A percentile compares a stretch with the other conserved stretches of the same genome.
Conservation (phyloP, 2,329 filamentous ascomycete species). For the Zymoseptoria pseudotritici region DNA sequence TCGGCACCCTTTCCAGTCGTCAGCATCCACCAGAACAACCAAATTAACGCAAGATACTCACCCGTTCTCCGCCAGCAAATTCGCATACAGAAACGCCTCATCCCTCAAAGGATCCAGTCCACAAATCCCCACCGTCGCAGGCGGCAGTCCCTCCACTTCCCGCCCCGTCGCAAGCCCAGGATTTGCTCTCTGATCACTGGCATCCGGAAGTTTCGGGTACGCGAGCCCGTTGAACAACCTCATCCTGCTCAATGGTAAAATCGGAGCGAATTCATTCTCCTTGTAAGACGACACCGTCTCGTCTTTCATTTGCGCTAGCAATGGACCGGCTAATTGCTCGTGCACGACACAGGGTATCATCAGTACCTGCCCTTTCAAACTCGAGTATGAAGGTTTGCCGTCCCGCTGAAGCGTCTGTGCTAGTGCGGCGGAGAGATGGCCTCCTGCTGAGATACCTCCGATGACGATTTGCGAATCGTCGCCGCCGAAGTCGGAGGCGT, state of each 20-base stretch:
- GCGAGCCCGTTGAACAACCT: slow-evolving; percentile 21
- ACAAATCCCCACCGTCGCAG: slow-evolving; percentile 40
- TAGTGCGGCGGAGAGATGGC: slow-evolving; percentile 38
- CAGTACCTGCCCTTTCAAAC: slow-evolving; percentile 45
- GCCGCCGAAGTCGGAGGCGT: slow-evolving; percentile 34
- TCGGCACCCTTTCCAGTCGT: slow-evolving; percentile 34
- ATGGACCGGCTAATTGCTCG: slow-evolving; percentile 28
- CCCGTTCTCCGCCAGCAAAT: slow-evolving; percentile 39
- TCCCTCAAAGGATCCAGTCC: slow-evolving; percentile 45
- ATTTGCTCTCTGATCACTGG: slow-evolving; percentile 34
- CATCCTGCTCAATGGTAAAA: slow-evolving; percentile 38
- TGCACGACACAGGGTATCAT: slow-evolving; percentile 44
- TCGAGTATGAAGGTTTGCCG: slow-evolving; percentile 21
- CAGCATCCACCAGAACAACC: neutral
- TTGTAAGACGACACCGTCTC: slow-evolving; percentile 38
- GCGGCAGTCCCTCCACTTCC: slow-evolving; percentile 38
- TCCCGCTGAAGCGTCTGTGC: slow-evolving; percentile 32
- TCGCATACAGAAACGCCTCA: slow-evolving; percentile 42
- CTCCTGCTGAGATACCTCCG: slow-evolving; percentile 46
- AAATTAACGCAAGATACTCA: neutral
- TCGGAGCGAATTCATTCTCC: slow-evolving; percentile 43
- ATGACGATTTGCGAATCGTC: slow-evolving; percentile 37
- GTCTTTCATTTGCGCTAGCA: slow-evolving; percentile 33
- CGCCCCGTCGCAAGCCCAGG: slow-evolving; percentile 29
- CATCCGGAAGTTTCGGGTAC: slow-evolving; percentile 10